Conservation (phyloP, 495 filamentous ascomycete species). For the Rhypophila decipiens region DNA sequence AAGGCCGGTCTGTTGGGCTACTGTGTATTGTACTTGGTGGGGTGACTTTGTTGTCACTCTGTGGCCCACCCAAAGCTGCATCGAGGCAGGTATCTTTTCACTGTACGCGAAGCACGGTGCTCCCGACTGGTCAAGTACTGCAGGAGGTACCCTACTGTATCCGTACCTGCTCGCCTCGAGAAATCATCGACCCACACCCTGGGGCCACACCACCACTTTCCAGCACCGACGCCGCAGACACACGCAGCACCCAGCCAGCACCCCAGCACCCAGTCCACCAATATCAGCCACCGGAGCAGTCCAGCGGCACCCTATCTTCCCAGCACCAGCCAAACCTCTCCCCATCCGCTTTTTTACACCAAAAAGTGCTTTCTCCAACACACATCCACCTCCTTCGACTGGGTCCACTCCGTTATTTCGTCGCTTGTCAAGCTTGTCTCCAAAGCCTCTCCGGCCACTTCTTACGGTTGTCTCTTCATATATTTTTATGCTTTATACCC, state of each 20-base stretch:
- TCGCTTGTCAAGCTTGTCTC: neutral
- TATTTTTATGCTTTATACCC: too few species aligned
- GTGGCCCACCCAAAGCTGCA: too few species aligned
- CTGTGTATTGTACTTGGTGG: too few species aligned
- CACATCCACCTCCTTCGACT: conserved; percentile 2
- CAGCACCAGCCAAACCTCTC: conserved; percentile 10
- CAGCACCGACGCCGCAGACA: conserved; percentile 17
- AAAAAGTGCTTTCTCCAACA: conserved; percentile 2
- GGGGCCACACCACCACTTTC: too few species aligned
- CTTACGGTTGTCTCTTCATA: neutral
- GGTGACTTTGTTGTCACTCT: too few species aligned
- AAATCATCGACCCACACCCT: too few species aligned
- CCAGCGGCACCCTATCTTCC: neutral
- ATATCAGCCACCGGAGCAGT: conserved; percentile 12
- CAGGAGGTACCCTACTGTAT: neutral
- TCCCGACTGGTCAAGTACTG: neutral
- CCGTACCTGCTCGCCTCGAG: neutral
- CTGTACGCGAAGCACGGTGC: neutral
- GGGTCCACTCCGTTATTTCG: neutral
- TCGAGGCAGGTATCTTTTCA: neutral
- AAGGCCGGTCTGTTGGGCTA: too few species aligned
- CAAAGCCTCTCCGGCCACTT: neutral
- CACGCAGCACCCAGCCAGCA: neutral
- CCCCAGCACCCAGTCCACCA: conserved; percentile 11
- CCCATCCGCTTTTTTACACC: conserved; percentile 7